phyloP scores from a whole-genome alignment of 306 rosid species.

The Hylodesmum podocarpum region DNA sequence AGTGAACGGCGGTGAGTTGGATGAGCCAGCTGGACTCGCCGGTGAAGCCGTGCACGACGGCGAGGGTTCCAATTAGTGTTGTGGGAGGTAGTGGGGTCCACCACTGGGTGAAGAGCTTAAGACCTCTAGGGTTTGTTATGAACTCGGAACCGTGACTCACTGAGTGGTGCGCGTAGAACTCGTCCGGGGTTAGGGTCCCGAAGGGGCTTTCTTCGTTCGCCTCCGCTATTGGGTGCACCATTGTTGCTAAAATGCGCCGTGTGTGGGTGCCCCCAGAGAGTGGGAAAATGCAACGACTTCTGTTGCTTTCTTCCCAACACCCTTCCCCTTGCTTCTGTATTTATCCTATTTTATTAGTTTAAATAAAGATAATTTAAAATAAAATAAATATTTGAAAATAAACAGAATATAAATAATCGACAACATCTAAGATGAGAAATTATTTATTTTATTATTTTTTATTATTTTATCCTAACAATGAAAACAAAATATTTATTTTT shows the following conservation, averaged over 20 bases:
- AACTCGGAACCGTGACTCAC: conserved; percentile 72
- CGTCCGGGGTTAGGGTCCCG: conserved; percentile 62
- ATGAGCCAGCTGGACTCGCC: conserved; percentile 97
- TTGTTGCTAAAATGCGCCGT: conserved; percentile 29
- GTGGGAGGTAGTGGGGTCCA: conserved; percentile 83
- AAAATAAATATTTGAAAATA: too few relatives aligned
- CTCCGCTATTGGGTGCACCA: conserved; percentile 83
- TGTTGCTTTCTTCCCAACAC: neutral
- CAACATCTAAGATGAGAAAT: too few relatives aligned
- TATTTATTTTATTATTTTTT: too few relatives aligned
- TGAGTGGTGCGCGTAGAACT: conserved; percentile 78
- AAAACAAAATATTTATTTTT: too few relatives aligned
- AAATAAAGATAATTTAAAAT: too few relatives aligned
- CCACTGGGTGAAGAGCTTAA: conserved; percentile 88
- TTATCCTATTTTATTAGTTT: neutral
- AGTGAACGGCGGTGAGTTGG: conserved; percentile 81
- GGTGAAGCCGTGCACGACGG: conserved; percentile 89
- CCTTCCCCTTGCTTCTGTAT: too few relatives aligned
- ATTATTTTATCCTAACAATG: too few relatives aligned
- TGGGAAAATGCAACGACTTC: neutral
- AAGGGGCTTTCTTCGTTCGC: conserved; percentile 82
- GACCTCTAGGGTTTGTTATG: conserved; percentile 69
- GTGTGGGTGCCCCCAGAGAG: neutral
- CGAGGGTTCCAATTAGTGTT: conserved; percentile 49
- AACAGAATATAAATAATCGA: too few relatives aligned